Base-by-base conservation (phyloP, 139 green algal genomes). In the Mesostigma viride region DNA sequence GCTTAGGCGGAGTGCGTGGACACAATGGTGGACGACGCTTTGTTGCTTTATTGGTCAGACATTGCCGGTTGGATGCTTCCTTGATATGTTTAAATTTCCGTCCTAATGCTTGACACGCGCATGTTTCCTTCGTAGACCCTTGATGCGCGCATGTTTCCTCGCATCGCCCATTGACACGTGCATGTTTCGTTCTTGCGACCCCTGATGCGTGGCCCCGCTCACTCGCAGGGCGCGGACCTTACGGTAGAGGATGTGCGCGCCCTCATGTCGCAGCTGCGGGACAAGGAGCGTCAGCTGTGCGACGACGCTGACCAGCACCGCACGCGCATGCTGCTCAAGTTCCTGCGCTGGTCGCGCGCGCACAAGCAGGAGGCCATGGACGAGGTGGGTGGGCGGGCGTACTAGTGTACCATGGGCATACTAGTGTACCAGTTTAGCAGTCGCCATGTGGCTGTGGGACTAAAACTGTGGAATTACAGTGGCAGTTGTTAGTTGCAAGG, bases 321-420 rank as follows among this genome's bases (percentile, higher is more conserved):
- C 59, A 76, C 73, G 70, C 64, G 73, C n/a, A 76, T 76, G 32
- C 56, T 76, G 1, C 3, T 76, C 1, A 64, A 76, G 1, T 76
- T 76, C 17, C 67, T 76, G 44, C 63, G 73, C 22, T 44, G 53
- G 8, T 76, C 70, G 1, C 40, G 64, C n/a, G 64, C 57, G 20
- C 67, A 76, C 24, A 76, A 76, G 30, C 70, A 72, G 65, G 45
- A 35, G 32, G 51, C 73, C 27, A 6, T 76, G 11, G 31, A 72
- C 11, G 70, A 76, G 63, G 69, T 76, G 34, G 17, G 57, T 27
- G 11, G 40, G 40, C 8, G 40, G 40, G 11, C 40, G 8, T 14
- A 51, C 11, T 51, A 51, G 40, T 51, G 40, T 14, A 8, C 14
- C 11, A 8, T 51, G 8, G 40, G 40, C 8, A 14, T 14, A 8